Evolutionary conservation across 257 asterid genomes (phyloP).

Genomic region (Misopates orontium): DNA sequence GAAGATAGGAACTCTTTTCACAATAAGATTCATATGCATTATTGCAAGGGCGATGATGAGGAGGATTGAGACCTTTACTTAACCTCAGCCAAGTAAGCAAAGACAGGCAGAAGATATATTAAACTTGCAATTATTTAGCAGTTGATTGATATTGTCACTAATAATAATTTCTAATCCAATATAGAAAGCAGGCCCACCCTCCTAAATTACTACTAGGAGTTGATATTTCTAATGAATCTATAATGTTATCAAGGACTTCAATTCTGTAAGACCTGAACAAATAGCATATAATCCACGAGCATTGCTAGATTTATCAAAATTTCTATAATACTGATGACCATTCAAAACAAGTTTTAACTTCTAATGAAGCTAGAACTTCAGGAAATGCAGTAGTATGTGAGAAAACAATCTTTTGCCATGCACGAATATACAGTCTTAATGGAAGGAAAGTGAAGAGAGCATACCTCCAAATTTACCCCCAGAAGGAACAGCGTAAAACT

Average conservation of each 20-base stretch:
- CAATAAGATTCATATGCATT: slow-evolving; percentile 42
- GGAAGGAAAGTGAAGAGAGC: background rate
- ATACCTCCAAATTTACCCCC: slow-evolving; percentile 24
- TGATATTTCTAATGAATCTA: background rate
- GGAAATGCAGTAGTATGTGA: too few relatives aligned
- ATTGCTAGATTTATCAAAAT: background rate
- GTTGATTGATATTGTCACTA: slow-evolving; percentile 13
- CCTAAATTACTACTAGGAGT: background rate
- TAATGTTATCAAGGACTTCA: too few relatives aligned
- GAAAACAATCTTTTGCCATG: slow-evolving; percentile 14
- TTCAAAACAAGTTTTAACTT: background rate
- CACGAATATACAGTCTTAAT: background rate
- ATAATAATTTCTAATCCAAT: background rate
- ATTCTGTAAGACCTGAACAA: slow-evolving; percentile 2
- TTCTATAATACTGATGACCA: background rate
- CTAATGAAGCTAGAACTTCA: background rate
- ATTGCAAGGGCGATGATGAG: slow-evolving; percentile 30
- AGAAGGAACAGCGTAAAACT: slow-evolving; percentile 19
- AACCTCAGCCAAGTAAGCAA: slow-evolving; percentile 33
- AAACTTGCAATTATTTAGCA: slow-evolving; percentile 22
- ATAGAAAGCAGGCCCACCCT: background rate
- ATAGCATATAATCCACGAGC: background rate
- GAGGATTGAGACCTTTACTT: slow-evolving; percentile 36
- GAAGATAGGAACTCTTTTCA: slow-evolving; percentile 35
- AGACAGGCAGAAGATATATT: slow-evolving; percentile 20